Evolutionary conservation across 164 flowering plant genomes (phyloP).

Genomic region (Liquidambar formosana): DNA sequence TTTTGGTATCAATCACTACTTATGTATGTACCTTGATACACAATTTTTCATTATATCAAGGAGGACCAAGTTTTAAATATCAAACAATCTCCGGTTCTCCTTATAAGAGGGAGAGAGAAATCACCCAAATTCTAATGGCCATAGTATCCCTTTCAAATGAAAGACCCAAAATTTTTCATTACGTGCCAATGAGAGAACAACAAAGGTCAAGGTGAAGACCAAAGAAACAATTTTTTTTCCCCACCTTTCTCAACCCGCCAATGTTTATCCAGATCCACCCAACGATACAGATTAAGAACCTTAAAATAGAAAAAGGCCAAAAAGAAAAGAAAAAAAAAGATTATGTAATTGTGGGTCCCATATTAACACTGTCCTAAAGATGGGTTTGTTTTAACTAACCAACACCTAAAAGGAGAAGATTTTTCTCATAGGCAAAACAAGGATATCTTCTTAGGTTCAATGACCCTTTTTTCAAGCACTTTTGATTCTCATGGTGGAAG

Average conservation of each 20-base stretch:
- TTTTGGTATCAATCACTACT: too few species aligned
- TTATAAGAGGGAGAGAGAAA: too few species aligned
- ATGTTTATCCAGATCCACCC: background rate
- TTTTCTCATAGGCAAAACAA: background rate
- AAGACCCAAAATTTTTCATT: too few species aligned
- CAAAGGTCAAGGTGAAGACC: background rate
- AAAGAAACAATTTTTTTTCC: background rate
- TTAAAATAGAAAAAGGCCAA: background rate
- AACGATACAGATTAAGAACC: conserved; percentile 6
- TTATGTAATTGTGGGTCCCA: conserved; percentile 1
- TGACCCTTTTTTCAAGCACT: background rate
- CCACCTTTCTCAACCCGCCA: background rate
- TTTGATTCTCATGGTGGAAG: background rate
- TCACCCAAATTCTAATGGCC: too few species aligned
- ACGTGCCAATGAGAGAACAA: too few species aligned
- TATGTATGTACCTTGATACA: too few species aligned
- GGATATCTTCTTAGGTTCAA: background rate
- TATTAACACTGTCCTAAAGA: background rate
- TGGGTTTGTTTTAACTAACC: conserved; percentile 14
- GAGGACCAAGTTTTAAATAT: too few species aligned
- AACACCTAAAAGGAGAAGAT: background rate
- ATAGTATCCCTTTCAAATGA: too few species aligned
- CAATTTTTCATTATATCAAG: too few species aligned
- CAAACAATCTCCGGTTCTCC: too few species aligned
- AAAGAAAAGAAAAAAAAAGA: background rate